Evolutionary conservation across 495 filamentous ascomycete species (phyloP).

Genomic region (Lentithecium fluviatile): DNA sequence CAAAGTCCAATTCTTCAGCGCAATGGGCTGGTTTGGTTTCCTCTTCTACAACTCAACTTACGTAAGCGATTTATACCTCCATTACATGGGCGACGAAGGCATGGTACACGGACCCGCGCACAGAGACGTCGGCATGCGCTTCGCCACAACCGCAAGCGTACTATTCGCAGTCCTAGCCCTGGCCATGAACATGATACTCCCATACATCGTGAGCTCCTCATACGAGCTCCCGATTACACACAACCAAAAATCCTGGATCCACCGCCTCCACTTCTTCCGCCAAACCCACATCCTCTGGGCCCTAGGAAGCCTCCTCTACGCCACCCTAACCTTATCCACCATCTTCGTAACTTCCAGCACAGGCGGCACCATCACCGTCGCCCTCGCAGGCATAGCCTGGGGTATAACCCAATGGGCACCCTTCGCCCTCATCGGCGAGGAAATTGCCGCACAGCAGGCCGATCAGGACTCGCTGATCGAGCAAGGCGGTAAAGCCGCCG

Average conservation of each 20-base stretch:
- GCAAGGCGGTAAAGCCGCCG: neutral
- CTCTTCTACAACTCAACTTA: conserved; percentile 9
- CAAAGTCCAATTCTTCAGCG: neutral
- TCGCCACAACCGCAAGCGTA: neutral
- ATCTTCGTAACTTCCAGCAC: neutral
- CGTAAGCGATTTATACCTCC: neutral
- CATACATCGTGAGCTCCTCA: neutral
- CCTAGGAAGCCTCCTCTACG: neutral
- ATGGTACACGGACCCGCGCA: neutral
- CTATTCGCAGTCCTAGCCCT: neutral
- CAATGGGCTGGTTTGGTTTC: conserved; percentile 4
- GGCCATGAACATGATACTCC: neutral
- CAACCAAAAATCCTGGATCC: neutral
- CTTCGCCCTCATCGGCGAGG: neutral
- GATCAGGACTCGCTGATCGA: neutral
- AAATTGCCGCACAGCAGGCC: neutral
- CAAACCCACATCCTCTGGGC: neutral
- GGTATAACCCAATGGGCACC: neutral
- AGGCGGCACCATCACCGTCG: neutral
- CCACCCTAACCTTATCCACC: neutral
- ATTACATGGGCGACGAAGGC: neutral
- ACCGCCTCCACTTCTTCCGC: neutral
- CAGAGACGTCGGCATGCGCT: neutral
- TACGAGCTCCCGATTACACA: neutral
- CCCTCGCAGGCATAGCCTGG: neutral